Evolutionary conservation across 2,329 filamentous ascomycete genomes (phyloP), one percentile per base, ranked within the genome.

Genomic region (Talaromyces funiculosus): DNA sequence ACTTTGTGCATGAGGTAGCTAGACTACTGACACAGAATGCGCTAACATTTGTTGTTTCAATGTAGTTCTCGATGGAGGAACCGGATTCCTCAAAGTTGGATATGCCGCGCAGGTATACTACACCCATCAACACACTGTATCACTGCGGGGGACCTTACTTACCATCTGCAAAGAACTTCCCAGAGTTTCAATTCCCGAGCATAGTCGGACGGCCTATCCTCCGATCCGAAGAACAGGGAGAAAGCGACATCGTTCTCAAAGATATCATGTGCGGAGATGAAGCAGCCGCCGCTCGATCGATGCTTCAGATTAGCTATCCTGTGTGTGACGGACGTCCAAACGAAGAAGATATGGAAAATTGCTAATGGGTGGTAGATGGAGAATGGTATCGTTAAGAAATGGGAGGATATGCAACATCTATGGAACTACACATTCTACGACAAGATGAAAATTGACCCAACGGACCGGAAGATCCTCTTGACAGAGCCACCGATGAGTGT

Each of bases 191-290:
- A 80, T 97, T 92, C 79, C 94, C 94, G 61, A 97, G 93, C 68
- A 97, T 99, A 77, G 92, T 99, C 76, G 94, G 94, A 74, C 90
- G 94, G 69, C 94, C 94, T 56, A 99, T 99, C 78, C 85, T 99
- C 72, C 91, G 94, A 79, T 92, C 92, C 64, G 94, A 99, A 82
- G 94, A 99, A 79, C 81, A 87, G 84, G 77, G 89, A 86, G 60
- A 58, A 18, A 80, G 82, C 64, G 84, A 87, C 70, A 83, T 88
- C 65, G 81, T 87, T 67, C 86, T 92, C 78, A 97, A 97, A 84
- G 94, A 99, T 80, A 97, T 99, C 75, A 99, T 99, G 94, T 97
- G 93, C 79, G 94, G 94, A 75, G 94, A 99, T 80, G 93, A 99
- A 80, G 94, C 94, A 54, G 92, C 94, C 16, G 92, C 92, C 58